A percentile compares a stretch with the other conserved stretches of the same genome.
Evolutionary conservation across 106 monocot species (phyloP).

Genomic region (Alisma plantagoaquatica): DNA sequence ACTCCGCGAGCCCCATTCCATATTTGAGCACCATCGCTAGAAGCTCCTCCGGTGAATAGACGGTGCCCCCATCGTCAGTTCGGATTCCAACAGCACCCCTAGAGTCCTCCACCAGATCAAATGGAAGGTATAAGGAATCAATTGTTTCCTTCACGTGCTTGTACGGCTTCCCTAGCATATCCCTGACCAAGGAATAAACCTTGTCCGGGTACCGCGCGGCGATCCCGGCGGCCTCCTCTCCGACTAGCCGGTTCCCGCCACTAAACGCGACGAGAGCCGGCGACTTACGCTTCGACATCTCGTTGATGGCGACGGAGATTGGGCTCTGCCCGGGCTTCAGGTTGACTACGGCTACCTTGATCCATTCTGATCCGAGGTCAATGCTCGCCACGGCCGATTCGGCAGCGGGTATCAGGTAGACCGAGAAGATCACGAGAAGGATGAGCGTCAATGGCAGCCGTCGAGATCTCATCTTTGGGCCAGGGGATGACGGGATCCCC

Average conservation of each 20-base stretch:
- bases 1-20: constrained; percentile 50
- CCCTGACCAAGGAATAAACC: constrained; percentile 67
- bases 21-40: constrained; percentile 75
- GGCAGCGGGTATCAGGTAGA: constrained; percentile 11
- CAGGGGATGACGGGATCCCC: not conserved
- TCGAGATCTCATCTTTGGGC: constrained; percentile 7
- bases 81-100: constrained; percentile 53
- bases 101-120: constrained; percentile 70
- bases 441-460: not conserved
- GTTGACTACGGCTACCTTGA: constrained; percentile 92
- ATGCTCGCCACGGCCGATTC: constrained; percentile 66
- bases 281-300: constrained; percentile 98
- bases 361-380: constrained; percentile 90
- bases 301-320: constrained; percentile 95
- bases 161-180: constrained; percentile 65
- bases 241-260: constrained; percentile 62
- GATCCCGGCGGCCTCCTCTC: constrained; percentile 88
- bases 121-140: constrained; percentile 68
- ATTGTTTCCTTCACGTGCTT: constrained; percentile 20
- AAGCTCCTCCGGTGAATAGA: constrained; percentile 79
- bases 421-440: constrained; percentile 11
- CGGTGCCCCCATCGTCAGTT: constrained; percentile 50
- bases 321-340: constrained; percentile 74
- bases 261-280: constrained; percentile 72
- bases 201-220: constrained; percentile 75